Conservation (phyloP, 805 yeast genomes). For the Crinitomyces ghanaensis region DNA sequence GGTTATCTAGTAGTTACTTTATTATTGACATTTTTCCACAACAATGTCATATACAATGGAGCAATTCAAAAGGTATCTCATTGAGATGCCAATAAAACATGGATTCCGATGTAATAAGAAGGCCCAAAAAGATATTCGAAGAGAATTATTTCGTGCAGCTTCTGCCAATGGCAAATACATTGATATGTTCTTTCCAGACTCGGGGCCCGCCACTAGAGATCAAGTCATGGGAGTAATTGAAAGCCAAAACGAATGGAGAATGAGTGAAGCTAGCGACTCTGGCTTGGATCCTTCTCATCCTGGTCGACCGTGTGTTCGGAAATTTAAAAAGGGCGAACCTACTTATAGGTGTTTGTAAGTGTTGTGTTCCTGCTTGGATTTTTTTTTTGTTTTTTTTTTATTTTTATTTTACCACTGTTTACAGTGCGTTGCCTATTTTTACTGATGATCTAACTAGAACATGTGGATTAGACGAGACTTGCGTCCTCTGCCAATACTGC, state of each 20-base stretch:
- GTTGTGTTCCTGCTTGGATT: not conserved
- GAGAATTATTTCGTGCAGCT: slow-evolving; percentile 34
- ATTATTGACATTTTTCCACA: slow-evolving; percentile 1
- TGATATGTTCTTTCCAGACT: slow-evolving; percentile 29
- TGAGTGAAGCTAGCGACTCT: not conserved
- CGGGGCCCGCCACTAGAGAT: slow-evolving; percentile 8
- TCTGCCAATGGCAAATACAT: slow-evolving; percentile 33
- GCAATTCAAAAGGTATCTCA: slow-evolving; percentile 14
- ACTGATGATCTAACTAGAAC: too few species aligned
- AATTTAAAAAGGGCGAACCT: slow-evolving; percentile 69
- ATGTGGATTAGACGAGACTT: slow-evolving; percentile 72
- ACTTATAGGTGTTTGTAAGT: slow-evolving; percentile 51
- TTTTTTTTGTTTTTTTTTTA: not conserved
- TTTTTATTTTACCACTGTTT: not conserved
- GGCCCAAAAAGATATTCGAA: slow-evolving; percentile 23
- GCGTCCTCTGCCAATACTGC: slow-evolving; percentile 73
- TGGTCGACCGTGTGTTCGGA: slow-evolving; percentile 61
- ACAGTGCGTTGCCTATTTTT: not conserved
- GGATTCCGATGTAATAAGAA: slow-evolving; percentile 18
- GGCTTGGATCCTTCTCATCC: slow-evolving; percentile 35
- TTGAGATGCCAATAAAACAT: slow-evolving; percentile 22
- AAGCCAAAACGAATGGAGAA: slow-evolving; percentile 1
- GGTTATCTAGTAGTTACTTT: too few species aligned
- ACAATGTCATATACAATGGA: slow-evolving; percentile 2
- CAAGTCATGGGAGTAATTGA: not conserved